Conservation (phyloP, 139 green algal species). For the Pedinophyceae sp. region DNA sequence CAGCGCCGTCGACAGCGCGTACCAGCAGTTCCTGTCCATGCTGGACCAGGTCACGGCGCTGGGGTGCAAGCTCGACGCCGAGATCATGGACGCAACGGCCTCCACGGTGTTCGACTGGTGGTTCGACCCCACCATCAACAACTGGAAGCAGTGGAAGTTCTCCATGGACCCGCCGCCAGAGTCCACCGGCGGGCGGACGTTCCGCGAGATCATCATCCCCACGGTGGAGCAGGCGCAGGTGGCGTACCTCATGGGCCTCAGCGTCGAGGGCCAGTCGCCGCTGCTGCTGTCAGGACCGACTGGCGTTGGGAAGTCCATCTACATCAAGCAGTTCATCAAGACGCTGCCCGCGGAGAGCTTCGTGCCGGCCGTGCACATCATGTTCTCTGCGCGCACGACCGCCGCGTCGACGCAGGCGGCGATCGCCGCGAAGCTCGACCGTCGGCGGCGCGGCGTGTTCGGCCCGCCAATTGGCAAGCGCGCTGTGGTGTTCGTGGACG, state of each 20-base stretch:
- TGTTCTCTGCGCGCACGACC: constrained; percentile 5
- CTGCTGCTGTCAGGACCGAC: constrained; percentile 4
- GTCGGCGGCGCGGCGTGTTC: constrained; percentile 2
- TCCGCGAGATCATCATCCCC: constrained; percentile 41
- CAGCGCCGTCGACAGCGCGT: neutral
- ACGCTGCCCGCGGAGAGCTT: neutral
- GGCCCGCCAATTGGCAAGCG: constrained; percentile 3
- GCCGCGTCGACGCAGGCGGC: constrained; percentile 2
- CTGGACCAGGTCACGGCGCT: neutral
- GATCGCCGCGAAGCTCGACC: constrained; percentile 8
- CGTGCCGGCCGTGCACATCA: constrained; percentile 11
- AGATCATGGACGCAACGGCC: neutral
- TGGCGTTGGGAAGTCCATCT: constrained; percentile 4
- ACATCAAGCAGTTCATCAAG: neutral
- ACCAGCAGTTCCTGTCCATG: neutral
- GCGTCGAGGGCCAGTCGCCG: neutral
- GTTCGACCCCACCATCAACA: neutral
- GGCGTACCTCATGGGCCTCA: neutral
- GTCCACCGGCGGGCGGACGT: neutral
- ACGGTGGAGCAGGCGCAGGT: constrained; percentile 36
- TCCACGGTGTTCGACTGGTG: neutral
- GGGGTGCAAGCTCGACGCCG: neutral
- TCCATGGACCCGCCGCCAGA: no score
- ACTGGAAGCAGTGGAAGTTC: neutral
- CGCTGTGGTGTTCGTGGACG: constrained; percentile 8